Base-by-base conservation (phyloP, 2,329 filamentous ascomycete species). In the Emmonsiellopsis sp. region DNA sequence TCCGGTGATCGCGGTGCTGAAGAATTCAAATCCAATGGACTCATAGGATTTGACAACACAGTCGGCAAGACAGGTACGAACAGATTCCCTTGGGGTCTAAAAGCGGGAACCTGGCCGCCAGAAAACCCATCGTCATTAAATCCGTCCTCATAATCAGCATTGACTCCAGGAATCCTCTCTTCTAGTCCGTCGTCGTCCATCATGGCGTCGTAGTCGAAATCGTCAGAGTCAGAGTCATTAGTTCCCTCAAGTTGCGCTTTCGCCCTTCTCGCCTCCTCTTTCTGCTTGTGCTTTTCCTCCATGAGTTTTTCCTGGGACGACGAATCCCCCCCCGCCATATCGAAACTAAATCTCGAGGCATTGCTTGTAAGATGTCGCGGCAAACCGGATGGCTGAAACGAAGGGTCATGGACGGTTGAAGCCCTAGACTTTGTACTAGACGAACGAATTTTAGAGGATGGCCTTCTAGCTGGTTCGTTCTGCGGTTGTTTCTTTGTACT, bases 261-360 rank as follows among this genome's bases (percentile, higher is more conserved):
- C 10, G 64, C 64, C 53, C 63, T 70, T 49, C 68, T 66, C 33
- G 67, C 70, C 55, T 77, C 69, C 64, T 77, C 71, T 68, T 80
- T 70, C 63, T 75, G 68, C 68, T 80, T 75, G 59, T 84, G 80
- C 50, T 80, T 81, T 55, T 85, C 82, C 66, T 85, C 82, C 36
- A 85, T 67, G 6, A 83, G 67, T 57, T 77, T 78, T 61, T 85
- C 82, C 61, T 85, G 80, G 0, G 74, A 73, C 4, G 77, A 74
- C 5, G 80, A 82, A 52, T 80, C 81, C 8, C 74, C 73, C 13
- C 76, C 77, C 5, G 74, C 76, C 60, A 84, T 77, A 57, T 85
- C 82, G 58, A 85, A 85, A 59, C 82, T 85, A 62, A 85, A 85
- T 8, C 82, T 72, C 2, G 80, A 84, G 0, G 81, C 78, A 63